Percentiles rank a stretch among this genome's conserved stretches.
Conservation (phyloP, 2,329 filamentous ascomycete genomes). For the Karstenula rhodostoma region DNA sequence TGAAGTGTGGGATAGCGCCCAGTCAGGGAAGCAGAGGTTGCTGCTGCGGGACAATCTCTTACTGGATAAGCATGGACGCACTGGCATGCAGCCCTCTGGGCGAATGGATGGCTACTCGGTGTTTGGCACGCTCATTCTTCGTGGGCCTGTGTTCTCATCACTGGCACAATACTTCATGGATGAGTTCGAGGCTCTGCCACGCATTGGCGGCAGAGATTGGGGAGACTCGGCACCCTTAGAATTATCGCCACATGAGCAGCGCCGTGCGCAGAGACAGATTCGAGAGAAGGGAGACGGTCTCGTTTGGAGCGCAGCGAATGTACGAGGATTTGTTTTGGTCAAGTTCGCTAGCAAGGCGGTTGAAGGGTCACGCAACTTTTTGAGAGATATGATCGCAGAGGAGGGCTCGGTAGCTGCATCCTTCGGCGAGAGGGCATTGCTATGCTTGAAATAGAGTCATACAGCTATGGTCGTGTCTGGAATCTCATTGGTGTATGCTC, state of each 20-base stretch:
- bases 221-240: constrained; percentile 52
- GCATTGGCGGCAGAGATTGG: constrained; percentile 86
- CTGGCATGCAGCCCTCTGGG: constrained; percentile 45
- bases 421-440: constrained; percentile 82
- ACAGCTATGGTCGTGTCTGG: neutral
- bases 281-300: constrained; percentile 60
- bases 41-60: constrained; percentile 87
- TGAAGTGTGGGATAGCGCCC: constrained; percentile 74
- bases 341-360: constrained; percentile 88
- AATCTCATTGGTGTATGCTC: too few relatives aligned
- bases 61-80: constrained; percentile 63
- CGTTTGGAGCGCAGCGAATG: constrained; percentile 50
- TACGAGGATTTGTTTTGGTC: constrained; percentile 78
- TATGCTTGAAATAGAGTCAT: constrained; percentile 64
- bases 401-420: constrained; percentile 74
- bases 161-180: constrained; percentile 78
- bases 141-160: constrained; percentile 72
- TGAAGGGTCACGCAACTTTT: constrained; percentile 82
- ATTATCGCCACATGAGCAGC: constrained; percentile 54
- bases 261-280: constrained; percentile 61
- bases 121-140: constrained; percentile 84
- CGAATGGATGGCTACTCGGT: constrained; percentile 78
- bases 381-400: constrained; percentile 75
- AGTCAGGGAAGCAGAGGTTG: constrained; percentile 61
- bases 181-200: constrained; percentile 79